Percentiles rank a stretch among this genome's conserved stretches.
phyloP scores from a whole-genome alignment of 345 rosid species.

The Citrus mangshanensis region DNA sequence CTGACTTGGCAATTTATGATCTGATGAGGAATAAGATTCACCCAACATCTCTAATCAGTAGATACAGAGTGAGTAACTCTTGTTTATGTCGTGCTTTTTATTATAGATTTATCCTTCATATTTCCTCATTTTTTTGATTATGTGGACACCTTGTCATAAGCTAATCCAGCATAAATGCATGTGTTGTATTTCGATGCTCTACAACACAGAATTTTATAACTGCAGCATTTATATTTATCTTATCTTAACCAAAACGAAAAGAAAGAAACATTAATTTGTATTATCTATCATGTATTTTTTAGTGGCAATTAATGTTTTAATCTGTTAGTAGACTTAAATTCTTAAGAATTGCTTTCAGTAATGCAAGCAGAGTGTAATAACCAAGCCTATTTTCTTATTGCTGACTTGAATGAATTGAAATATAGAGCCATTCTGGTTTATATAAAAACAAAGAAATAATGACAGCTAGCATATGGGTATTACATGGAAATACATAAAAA shows the following conservation, averaged over 20 bases:
- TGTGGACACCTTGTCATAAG: slow-evolving; percentile 22
- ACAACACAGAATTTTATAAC: background rate
- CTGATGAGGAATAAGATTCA: slow-evolving; percentile 94
- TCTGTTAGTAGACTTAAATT: too few relatives aligned
- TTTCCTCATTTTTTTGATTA: background rate
- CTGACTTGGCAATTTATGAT: background rate
- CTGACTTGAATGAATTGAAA: too few relatives aligned
- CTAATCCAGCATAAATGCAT: background rate
- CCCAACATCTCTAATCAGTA: slow-evolving; percentile 93
- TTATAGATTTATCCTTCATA: background rate
- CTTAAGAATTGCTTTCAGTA: too few relatives aligned
- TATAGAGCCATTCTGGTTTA: too few relatives aligned
- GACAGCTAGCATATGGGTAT: too few relatives aligned
- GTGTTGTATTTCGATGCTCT: background rate
- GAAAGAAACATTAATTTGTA: background rate
- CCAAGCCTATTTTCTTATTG: too few relatives aligned
- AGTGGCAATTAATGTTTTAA: background rate
- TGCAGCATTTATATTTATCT: background rate
- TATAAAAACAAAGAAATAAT: too few relatives aligned
- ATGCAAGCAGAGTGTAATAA: too few relatives aligned
- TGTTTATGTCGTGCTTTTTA: background rate
- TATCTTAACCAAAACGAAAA: background rate
- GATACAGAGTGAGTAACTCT: slow-evolving; percentile 60
- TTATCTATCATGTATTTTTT: background rate
- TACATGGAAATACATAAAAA: too few relatives aligned